Evolutionary conservation across 1,284 basidiomycete species (phyloP), one percentile per base, ranked within the genome.

Genomic region (Fomitopsis betulina): DNA sequence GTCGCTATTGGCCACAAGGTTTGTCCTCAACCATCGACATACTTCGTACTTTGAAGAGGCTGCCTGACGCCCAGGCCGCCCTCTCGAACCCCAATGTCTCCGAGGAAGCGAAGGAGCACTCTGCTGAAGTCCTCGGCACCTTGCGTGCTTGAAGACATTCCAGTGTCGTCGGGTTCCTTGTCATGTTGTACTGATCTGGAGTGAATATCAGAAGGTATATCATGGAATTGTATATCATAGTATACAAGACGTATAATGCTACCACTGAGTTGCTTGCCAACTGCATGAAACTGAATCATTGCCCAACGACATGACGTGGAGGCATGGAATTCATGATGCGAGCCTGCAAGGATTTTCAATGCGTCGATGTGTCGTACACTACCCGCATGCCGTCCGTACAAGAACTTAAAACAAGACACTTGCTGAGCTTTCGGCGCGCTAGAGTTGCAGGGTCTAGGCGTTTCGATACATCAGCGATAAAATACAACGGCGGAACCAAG

Each of bases 61-160:
- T 17, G 2, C n/a, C 25, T 23, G 13, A 42, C 50, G 55, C 19
- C 5, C 53, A 67, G 63, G 65, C 65, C 35, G 62, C 64, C 19
- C 35, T 64, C 47, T 12, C 50, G 75, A 79, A 81, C 63, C 73
- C 74, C 0, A 45, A 71, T 53, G 74, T 78, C 7, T 79, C 79
- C 1, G 67, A 70, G 12, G 71, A 76, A 59, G 79, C 82, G n/a
- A 82, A 82, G 67, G 62, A 67, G 58, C 71, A 73, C 61, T 72
- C 72, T 38, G 63, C 63, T 30, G 63, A 72, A 59, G 66, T 71
- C 32, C 63, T 71, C 38, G 65, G 66, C 19, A 60, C 62, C 25
- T 7, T 27, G 40, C 59, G 39, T 55, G 53, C 27, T 47, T 45
- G 55, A 32, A 25, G 5, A 32, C n/a, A n/a, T n/a, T n/a, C 43